Evolutionary conservation across 805 yeast genomes (phyloP).

Genomic region (Hanseniaspora lindneri): DNA sequence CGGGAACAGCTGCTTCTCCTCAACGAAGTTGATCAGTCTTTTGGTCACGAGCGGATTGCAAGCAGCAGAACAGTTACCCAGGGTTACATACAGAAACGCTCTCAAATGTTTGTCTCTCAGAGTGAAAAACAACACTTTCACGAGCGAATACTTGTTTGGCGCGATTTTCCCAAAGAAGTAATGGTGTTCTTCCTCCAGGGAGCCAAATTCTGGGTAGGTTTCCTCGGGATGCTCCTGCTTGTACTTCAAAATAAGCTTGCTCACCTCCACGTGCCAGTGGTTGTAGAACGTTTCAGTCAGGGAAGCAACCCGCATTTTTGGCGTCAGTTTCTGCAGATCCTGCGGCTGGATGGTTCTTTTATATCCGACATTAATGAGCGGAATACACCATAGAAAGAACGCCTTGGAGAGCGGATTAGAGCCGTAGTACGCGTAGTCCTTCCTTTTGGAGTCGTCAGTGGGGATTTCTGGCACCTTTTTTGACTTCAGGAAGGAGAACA

Average conservation of each 20-base stretch:
- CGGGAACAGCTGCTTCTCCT: conserved; percentile 32
- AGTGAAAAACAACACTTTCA: conserved; percentile 38
- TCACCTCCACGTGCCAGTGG: conserved; percentile 27
- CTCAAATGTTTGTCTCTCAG: conserved; percentile 37
- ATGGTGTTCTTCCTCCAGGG: conserved; percentile 1
- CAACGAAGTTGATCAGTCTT: conserved; percentile 44
- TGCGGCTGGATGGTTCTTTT: conserved; percentile 40
- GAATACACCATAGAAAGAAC: conserved; percentile 37
- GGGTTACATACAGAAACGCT: conserved; percentile 35
- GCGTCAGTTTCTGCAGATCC: conserved; percentile 35
- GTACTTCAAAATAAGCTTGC: conserved; percentile 28
- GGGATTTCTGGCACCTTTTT: conserved; percentile 39
- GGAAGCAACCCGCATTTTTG: conserved; percentile 20
- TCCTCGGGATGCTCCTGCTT: conserved; percentile 19
- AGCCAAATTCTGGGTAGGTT: not conserved
- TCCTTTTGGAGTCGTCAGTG: conserved; percentile 37
- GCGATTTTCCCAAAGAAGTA: conserved; percentile 9
- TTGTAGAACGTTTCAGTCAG: conserved; percentile 21
- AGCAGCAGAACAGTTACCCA: conserved; percentile 34
- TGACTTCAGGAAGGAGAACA: conserved; percentile 37
- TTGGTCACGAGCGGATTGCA: conserved; percentile 46
- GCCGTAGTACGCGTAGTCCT: conserved; percentile 37
- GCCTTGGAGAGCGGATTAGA: conserved; percentile 34
- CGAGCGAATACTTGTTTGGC: conserved; percentile 21
- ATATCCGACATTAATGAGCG: conserved; percentile 42